Evolutionary conservation across 176 grass and related monocot genomes (phyloP).

Genomic region (Thalia dealbata): DNA sequence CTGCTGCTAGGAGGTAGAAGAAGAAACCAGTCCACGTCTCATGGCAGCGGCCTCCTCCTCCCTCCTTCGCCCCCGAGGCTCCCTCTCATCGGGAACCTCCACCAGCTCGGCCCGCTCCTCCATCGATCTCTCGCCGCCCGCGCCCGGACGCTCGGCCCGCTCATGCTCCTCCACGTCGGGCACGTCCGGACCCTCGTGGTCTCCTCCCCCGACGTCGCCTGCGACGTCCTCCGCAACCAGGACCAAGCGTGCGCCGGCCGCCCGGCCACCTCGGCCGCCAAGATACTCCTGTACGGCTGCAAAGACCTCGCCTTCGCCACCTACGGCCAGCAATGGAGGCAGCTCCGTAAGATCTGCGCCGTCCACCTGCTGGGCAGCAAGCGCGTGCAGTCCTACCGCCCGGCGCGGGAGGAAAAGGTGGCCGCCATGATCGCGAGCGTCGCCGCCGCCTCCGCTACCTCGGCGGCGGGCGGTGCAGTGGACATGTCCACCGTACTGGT

Average conservation of each 20-base stretch:
- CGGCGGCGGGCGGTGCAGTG: background rate
- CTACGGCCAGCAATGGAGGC: constrained; percentile 23
- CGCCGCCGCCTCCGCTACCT: background rate
- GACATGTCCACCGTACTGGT: constrained; percentile 17
- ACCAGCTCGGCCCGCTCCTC: background rate
- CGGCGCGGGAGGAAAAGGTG: constrained; percentile 6
- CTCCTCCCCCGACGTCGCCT: constrained; percentile 20
- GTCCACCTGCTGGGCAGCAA: constrained; percentile 16
- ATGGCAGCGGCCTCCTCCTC: background rate
- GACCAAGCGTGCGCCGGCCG: constrained; percentile 6
- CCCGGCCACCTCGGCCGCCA: background rate
- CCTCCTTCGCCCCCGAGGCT: background rate
- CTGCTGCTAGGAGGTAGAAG: no score
- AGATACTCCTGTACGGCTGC: background rate
- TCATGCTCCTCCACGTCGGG: background rate
- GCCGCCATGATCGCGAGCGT: background rate
- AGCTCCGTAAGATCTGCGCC: constrained; percentile 20
- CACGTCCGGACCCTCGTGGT: background rate
- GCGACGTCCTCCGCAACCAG: constrained; percentile 11
- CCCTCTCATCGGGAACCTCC: constrained; percentile 11
- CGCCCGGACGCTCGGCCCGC: background rate
- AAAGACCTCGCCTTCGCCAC: constrained; percentile 6
- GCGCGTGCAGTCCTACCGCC: background rate
- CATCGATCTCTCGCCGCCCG: background rate
- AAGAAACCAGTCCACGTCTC: background rate